These are phyloP conservation scores for Russula compacta DNA, from an alignment of 768 basidiomycete species.

Conservation along the genomic window DNA sequence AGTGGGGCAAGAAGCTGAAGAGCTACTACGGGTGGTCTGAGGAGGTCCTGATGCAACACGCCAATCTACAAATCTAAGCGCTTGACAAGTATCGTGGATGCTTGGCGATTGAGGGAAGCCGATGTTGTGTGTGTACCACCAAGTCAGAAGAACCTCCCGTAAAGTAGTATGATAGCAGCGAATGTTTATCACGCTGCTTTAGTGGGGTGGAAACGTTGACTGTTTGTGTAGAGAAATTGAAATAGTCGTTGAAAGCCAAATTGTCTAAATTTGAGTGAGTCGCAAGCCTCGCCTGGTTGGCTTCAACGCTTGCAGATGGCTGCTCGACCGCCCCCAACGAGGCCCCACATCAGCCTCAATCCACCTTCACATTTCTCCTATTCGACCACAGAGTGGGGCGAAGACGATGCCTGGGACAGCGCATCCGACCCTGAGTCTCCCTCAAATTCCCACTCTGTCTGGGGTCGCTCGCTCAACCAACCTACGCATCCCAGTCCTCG, in stretches of 20 bases:
- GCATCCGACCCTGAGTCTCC: conserved; percentile 25
- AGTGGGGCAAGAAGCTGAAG: conserved; percentile 24
- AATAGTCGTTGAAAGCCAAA: background rate
- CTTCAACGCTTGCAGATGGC: conserved; percentile 4
- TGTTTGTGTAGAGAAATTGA: background rate
- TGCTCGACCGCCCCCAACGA: conserved; percentile 22
- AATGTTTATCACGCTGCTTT: conserved; percentile 8
- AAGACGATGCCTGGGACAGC: conserved; percentile 31
- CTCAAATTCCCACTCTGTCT: conserved; percentile 9
- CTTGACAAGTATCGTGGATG: background rate
- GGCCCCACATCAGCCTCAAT: conserved; percentile 22
- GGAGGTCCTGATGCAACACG: conserved; percentile 19
- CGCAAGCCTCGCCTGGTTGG: background rate
- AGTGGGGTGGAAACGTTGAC: background rate
- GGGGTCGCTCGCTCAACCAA: conserved; percentile 13
- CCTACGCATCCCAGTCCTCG: conserved; percentile 1
- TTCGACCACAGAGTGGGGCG: conserved; percentile 23
- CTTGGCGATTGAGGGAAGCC: background rate
- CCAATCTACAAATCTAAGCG: background rate
- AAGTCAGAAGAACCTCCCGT: background rate
- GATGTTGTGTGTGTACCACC: background rate
- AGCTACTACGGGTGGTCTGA: conserved; percentile 26
- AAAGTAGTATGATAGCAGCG: background rate
- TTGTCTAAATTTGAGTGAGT: background rate
- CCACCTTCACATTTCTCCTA: conserved; percentile 19